Evolutionary conservation across 108 stramenopile species (phyloP).

Genomic region (Nitzschia sp.): DNA sequence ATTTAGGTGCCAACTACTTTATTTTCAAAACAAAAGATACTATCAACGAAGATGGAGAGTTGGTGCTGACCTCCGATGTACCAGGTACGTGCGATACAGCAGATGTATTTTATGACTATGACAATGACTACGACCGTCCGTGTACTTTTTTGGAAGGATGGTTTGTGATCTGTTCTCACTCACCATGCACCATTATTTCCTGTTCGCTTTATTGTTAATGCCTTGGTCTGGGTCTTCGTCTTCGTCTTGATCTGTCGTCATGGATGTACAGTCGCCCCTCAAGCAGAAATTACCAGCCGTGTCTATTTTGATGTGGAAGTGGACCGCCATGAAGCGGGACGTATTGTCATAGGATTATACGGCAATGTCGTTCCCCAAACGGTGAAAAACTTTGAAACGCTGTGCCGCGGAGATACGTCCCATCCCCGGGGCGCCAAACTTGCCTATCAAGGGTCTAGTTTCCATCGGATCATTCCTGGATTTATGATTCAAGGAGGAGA

Average conservation of each 20-base stretch:
- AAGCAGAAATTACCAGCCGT: slow-evolving; percentile 56
- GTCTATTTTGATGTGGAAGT: slow-evolving; percentile 87
- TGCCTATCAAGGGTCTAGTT: slow-evolving; percentile 78
- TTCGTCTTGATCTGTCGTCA: neutral
- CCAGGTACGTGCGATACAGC: slow-evolving; percentile 10
- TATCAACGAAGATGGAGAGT: slow-evolving; percentile 28
- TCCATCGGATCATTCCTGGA: slow-evolving; percentile 93
- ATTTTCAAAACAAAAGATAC: slow-evolving; percentile 8
- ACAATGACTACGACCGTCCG: neutral
- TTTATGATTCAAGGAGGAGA: slow-evolving; percentile 94
- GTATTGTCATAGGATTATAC: slow-evolving; percentile 91
- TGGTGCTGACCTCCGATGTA: neutral
- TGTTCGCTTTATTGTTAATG: neutral
- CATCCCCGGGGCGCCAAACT: slow-evolving; percentile 58
- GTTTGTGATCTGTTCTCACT: neutral
- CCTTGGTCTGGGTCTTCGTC: neutral
- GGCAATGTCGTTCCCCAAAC: slow-evolving; percentile 91
- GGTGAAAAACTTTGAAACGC: slow-evolving; percentile 80
- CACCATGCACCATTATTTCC: neutral
- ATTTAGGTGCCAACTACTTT: slow-evolving; percentile 17
- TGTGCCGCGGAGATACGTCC: slow-evolving; percentile 67
- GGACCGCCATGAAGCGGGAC: slow-evolving; percentile 68
- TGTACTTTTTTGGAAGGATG: neutral
- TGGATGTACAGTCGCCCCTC: slow-evolving; percentile 29
- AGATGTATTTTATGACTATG: no score